A percentile compares a stretch with the other conserved stretches of the same genome.
phyloP scores from a whole-genome alignment of 208 protist genomes.

The Acanthamoeba lenticulata region DNA sequence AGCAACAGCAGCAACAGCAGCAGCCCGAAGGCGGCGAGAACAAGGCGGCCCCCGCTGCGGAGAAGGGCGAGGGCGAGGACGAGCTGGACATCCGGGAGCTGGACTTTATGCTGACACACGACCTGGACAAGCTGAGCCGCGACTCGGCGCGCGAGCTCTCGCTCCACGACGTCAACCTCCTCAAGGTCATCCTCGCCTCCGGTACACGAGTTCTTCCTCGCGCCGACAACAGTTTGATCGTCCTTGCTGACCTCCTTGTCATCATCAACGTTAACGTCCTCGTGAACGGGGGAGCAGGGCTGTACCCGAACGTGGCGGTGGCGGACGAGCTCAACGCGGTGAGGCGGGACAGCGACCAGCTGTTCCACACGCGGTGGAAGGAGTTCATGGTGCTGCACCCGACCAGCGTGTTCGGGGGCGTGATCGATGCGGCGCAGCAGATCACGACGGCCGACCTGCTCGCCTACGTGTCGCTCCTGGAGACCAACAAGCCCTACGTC shows the following conservation, averaged over 20 bases:
- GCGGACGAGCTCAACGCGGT: conserved; percentile 60
- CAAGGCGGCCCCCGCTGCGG: not conserved
- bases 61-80: not conserved
- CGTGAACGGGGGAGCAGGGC: not conserved
- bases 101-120: conserved; percentile 57
- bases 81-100: conserved; percentile 33
- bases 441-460: conserved; percentile 32
- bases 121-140: conserved; percentile 15
- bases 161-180: conserved; percentile 67
- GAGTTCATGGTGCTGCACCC: conserved; percentile 72
- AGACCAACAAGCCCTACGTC: conserved; percentile 77
- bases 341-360: conserved; percentile 59
- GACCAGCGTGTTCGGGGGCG: conserved; percentile 63
- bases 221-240: not conserved
- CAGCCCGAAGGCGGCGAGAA: not conserved
- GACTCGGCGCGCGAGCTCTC: conserved; percentile 32
- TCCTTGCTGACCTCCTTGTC: not conserved
- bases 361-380: conserved; percentile 71
- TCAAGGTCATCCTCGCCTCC: conserved; percentile 68
- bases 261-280: not conserved
- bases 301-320: conserved; percentile 76
- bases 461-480: conserved; percentile 70
- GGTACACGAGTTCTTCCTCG: conserved; percentile 6
- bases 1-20: not conserved
- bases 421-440: not conserved